Conservation (phyloP, 495 filamentous ascomycete species). For the Penicillium desertorum region DNA sequence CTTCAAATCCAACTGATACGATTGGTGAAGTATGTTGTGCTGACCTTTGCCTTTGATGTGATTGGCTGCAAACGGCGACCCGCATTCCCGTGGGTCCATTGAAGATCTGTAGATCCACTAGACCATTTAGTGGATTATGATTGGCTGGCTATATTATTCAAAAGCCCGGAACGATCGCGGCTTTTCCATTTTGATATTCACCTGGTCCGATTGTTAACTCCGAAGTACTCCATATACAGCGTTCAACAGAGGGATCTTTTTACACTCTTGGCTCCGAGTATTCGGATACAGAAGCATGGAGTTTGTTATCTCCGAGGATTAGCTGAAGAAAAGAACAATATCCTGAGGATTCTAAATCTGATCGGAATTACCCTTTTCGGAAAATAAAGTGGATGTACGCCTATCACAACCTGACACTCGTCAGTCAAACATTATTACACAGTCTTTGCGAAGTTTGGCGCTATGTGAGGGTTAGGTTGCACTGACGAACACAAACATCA, state of each 20-base stretch:
- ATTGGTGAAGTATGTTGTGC: conserved; percentile 14
- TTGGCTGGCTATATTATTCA: neutral
- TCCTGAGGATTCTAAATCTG: neutral
- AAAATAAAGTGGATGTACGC: too few species aligned
- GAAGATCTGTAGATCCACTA: neutral
- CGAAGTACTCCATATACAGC: neutral
- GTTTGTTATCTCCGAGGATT: neutral
- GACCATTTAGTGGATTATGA: neutral
- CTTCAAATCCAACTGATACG: conserved; percentile 6
- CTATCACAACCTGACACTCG: neutral
- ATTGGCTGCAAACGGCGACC: conserved; percentile 14
- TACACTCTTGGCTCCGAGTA: neutral
- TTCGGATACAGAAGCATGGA: neutral
- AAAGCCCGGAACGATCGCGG: neutral
- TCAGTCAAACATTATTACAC: neutral
- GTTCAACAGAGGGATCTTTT: neutral
- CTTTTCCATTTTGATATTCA: neutral
- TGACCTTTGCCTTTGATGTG: conserved; percentile 16
- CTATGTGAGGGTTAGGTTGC: neutral
- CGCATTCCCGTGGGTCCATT: neutral
- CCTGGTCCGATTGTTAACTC: neutral
- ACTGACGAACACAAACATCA: neutral
- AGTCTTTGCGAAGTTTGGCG: neutral
- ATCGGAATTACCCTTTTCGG: neutral
- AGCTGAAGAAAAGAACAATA: neutral